Conservation (phyloP, 2,329 filamentous ascomycete genomes). For the Trichoderma atroviride region DNA sequence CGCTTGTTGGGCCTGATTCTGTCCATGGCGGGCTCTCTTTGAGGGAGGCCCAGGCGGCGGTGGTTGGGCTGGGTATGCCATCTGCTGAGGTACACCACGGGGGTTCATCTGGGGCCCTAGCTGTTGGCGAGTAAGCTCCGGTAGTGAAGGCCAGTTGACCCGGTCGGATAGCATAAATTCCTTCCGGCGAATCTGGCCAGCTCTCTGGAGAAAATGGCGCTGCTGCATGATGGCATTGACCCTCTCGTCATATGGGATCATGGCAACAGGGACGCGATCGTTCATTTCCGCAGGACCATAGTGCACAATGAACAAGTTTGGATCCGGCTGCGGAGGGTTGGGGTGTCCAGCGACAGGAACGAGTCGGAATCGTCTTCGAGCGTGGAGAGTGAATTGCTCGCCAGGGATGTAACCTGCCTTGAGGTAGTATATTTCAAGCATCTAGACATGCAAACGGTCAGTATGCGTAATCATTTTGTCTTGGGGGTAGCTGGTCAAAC, state of each 20-base stretch:
- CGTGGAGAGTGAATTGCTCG: conserved; percentile 75
- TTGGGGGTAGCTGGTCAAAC: conserved; percentile 32
- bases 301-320: conserved; percentile 87
- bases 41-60: conserved; percentile 53
- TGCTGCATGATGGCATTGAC: conserved; percentile 63
- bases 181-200: conserved; percentile 82
- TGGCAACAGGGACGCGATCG: conserved; percentile 70
- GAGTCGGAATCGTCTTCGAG: conserved; percentile 84
- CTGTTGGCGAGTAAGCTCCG: conserved; percentile 54
- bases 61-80: conserved; percentile 63
- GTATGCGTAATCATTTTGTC: conserved; percentile 27
- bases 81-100: conserved; percentile 58
- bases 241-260: conserved; percentile 66
- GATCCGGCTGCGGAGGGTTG: conserved; percentile 72
- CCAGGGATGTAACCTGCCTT: conserved; percentile 77
- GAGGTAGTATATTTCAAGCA: conserved; percentile 85
- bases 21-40: conserved; percentile 56
- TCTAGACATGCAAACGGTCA: conserved; percentile 51
- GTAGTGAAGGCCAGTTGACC: conserved; percentile 85
- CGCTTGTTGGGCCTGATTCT: conserved; percentile 45
- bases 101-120: conserved; percentile 52
- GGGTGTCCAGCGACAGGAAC: conserved; percentile 70
- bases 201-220: conserved; percentile 66
- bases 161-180: conserved; percentile 94
- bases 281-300: conserved; percentile 77